Conservation (phyloP, 2,329 filamentous ascomycete genomes). For the Ceratocystiopsis sp. region DNA sequence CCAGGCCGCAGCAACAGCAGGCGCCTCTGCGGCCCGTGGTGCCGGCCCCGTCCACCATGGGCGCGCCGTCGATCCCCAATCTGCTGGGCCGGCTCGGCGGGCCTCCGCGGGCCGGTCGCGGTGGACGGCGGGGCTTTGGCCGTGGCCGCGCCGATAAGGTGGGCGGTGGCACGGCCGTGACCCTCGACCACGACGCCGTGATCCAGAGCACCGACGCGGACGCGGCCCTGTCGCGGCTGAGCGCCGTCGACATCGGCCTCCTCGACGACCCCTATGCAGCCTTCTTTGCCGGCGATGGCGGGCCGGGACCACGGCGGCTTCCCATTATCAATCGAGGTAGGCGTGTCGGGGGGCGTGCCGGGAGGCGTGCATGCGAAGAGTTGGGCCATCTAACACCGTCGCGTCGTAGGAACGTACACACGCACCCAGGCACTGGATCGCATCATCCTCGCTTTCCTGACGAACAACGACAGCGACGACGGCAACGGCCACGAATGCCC, state of each 20-base stretch:
- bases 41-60: conserved; percentile 29
- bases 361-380: neutral
- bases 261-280: conserved; percentile 64
- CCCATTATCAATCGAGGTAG: conserved; percentile 89
- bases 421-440: conserved; percentile 69
- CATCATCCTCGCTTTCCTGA: conserved; percentile 57
- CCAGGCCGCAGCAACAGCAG: neutral
- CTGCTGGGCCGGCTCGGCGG: conserved; percentile 39
- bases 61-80: conserved; percentile 62
- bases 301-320: conserved; percentile 43
- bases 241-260: conserved; percentile 74
- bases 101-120: conserved; percentile 7
- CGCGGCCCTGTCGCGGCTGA: conserved; percentile 74
- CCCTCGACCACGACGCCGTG: conserved; percentile 44
- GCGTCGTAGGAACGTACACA: conserved; percentile 63
- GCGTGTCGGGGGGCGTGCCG: conserved; percentile 11
- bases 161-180: conserved; percentile 18
- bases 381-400: neutral
- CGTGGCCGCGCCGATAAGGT: too few species aligned
- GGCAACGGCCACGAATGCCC: neutral
- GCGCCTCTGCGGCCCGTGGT: neutral
- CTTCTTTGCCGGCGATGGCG: conserved; percentile 40
- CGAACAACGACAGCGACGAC: conserved; percentile 6
- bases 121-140: conserved; percentile 19
- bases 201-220: conserved; percentile 87